Evolutionary conservation across 2,329 filamentous ascomycete genomes (phyloP).

Genomic region (Coniochaeta ligniaria): DNA sequence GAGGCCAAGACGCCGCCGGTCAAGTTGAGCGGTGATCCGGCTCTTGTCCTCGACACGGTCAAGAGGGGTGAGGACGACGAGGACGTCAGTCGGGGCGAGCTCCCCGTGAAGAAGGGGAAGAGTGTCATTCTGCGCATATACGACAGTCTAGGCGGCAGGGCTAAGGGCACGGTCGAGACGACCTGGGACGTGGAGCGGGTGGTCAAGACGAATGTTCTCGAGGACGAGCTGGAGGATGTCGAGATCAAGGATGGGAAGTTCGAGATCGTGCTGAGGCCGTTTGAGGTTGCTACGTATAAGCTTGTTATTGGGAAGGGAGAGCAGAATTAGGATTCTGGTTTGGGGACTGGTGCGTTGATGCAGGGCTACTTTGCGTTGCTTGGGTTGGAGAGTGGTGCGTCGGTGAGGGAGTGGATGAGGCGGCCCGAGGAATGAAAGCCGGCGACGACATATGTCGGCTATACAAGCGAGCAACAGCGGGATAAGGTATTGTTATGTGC

Average conservation of each 20-base stretch:
- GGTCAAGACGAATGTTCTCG: conserved; percentile 78
- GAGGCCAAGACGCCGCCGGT: conserved; percentile 40
- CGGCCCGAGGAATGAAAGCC: too few species aligned
- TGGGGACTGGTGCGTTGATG: not conserved
- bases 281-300: conserved; percentile 74
- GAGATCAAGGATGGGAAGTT: conserved; percentile 43
- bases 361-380: not conserved
- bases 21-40: conserved; percentile 56
- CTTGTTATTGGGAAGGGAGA: conserved; percentile 3
- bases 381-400: not conserved
- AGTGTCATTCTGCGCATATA: conserved; percentile 83
- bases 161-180: conserved; percentile 62
- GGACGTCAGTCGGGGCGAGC: conserved; percentile 56
- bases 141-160: conserved; percentile 78
- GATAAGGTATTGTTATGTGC: not conserved
- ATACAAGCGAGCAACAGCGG: not conserved
- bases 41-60: conserved; percentile 77
- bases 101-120: conserved; percentile 57
- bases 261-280: conserved; percentile 62
- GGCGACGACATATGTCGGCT: too few species aligned
- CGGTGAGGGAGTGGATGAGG: not conserved
- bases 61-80: conserved; percentile 90
- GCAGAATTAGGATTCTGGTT: not conserved
- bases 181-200: conserved; percentile 66
- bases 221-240: conserved; percentile 73